phyloP scores from a whole-genome alignment of 164 flowering plant genomes.

The Dillenia turbinata region DNA sequence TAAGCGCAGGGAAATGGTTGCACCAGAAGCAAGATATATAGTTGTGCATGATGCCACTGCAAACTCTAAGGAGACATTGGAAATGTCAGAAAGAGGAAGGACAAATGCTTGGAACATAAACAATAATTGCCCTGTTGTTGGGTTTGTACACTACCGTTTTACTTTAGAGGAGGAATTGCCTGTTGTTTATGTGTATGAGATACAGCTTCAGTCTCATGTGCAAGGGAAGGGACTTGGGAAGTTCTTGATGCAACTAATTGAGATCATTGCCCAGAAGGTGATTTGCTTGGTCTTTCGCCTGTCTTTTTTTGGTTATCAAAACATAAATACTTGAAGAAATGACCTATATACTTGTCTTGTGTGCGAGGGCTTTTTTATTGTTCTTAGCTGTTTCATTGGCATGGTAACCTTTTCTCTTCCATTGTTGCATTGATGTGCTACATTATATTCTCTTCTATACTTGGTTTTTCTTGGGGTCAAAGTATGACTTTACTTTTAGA shows the following conservation, averaged over 20 bases:
- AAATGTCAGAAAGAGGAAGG: conserved; percentile 7
- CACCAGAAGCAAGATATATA: conserved; percentile 79
- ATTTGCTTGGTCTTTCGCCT: not conserved
- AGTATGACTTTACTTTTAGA: not conserved
- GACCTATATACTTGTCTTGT: not conserved
- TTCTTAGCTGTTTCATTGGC: too few relatives aligned
- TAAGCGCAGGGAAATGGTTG: conserved; percentile 83
- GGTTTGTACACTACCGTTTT: conserved; percentile 87
- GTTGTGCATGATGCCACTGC: conserved; percentile 48
- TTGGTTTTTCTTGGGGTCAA: not conserved
- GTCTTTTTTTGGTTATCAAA: not conserved
- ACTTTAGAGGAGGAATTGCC: conserved; percentile 82
- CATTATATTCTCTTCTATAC: not conserved
- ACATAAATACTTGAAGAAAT: too few relatives aligned
- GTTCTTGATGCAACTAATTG: conserved; percentile 79
- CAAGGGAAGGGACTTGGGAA: conserved; percentile 86
- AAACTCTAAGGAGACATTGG: conserved; percentile 12
- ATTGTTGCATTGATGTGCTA: too few relatives aligned
- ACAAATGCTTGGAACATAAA: conserved; percentile 10
- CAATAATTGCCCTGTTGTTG: conserved; percentile 41
- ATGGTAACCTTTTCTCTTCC: too few relatives aligned
- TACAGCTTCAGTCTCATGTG: conserved; percentile 72
- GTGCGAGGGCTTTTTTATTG: not conserved
- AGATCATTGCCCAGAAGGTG: conserved; percentile 89
- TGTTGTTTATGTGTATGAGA: conserved; percentile 83